Evolutionary conservation across 2,329 filamentous ascomycete genomes (phyloP).

Genomic region (Tolypocladium tundrense): DNA sequence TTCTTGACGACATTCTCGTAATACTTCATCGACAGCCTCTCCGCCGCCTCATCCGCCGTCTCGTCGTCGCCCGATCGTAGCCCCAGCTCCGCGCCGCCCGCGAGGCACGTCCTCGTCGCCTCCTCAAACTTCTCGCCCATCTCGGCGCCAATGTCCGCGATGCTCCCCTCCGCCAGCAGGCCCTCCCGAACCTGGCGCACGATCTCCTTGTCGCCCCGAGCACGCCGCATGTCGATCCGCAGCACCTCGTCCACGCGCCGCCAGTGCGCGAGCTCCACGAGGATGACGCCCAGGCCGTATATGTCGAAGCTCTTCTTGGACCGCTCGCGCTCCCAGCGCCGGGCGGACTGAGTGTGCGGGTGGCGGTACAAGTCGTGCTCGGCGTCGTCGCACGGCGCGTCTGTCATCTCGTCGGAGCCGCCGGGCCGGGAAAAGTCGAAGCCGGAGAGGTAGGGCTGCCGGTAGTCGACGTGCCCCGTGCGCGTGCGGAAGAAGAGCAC

Average conservation of each 20-base stretch:
- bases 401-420: constrained; percentile 37
- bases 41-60: constrained; percentile 27
- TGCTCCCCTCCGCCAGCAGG: constrained; percentile 17
- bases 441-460: constrained; percentile 35
- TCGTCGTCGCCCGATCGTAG: constrained; percentile 27
- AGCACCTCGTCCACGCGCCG: constrained; percentile 32
- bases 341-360: constrained; percentile 28
- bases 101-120: constrained; percentile 25
- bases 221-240: constrained; percentile 22
- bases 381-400: constrained; percentile 32
- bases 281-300: constrained; percentile 40
- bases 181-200: constrained; percentile 23
- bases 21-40: constrained; percentile 27
- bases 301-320: constrained; percentile 42
- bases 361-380: constrained; percentile 41
- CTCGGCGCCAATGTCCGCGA: constrained; percentile 23
- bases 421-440: constrained; percentile 46
- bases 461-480: constrained; percentile 22
- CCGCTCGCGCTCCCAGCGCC: constrained; percentile 17
- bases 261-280: constrained; percentile 46
- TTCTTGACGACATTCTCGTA: constrained; percentile 35
- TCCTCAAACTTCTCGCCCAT: constrained; percentile 30
- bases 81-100: constrained; percentile 24
- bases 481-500: constrained; percentile 37
- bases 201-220: constrained; percentile 24